These are phyloP conservation scores for Papilionanthe hybrid DNA, from an alignment of 116 monocot genomes.

Conservation along the genomic window DNA sequence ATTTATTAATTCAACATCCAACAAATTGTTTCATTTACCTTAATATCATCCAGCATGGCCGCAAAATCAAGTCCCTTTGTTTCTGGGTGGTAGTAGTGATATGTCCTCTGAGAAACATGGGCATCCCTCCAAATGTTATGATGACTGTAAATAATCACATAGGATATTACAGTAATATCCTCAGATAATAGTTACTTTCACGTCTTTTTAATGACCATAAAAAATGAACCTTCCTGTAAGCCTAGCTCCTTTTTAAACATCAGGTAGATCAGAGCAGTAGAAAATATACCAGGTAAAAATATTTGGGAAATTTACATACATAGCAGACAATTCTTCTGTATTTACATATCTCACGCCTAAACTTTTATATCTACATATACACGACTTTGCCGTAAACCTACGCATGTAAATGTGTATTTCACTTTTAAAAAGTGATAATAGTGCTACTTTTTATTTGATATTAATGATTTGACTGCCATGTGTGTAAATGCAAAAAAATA, in stretches of 20 bases:
- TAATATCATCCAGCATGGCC: slow-evolving; percentile 68
- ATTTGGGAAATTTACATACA: background rate
- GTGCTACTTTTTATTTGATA: too few relatives aligned
- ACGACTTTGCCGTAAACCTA: too few relatives aligned
- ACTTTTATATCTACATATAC: too few relatives aligned
- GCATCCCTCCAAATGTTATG: slow-evolving; percentile 99
- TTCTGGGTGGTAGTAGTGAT: slow-evolving; percentile 87
- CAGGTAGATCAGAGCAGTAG: background rate
- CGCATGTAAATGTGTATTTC: too few relatives aligned
- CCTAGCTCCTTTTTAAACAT: background rate
- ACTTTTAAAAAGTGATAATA: too few relatives aligned
- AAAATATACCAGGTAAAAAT: background rate
- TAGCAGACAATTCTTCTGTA: too few relatives aligned
- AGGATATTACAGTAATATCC: background rate
- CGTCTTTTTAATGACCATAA: background rate
- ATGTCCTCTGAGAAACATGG: slow-evolving; percentile 82
- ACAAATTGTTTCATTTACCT: background rate
- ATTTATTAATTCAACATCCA: background rate
- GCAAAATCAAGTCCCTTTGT: slow-evolving; percentile 84
- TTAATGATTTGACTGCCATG: too few relatives aligned
- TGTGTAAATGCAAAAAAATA: background rate
- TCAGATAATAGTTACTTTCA: background rate
- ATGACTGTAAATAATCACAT: slow-evolving; percentile 30
- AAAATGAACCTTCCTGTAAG: background rate
- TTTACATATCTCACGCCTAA: too few relatives aligned